A percentile compares a stretch with the other conserved stretches of the same genome.
phyloP scores from a whole-genome alignment of 371 early-diverging fungal species.

The Chytridium lagenaria region DNA sequence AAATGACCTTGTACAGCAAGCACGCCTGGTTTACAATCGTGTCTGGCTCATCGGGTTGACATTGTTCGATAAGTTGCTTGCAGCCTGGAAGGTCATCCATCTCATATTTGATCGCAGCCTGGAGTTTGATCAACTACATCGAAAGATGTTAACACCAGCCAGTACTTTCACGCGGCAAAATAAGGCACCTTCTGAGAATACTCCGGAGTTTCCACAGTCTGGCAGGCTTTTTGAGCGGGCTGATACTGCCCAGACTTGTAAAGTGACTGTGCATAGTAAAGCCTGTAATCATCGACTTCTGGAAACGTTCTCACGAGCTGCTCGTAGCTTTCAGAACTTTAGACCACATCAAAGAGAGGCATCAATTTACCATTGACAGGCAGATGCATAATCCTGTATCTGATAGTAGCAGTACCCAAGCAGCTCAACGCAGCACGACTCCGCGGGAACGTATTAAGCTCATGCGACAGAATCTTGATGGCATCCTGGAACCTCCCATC shows the following conservation, averaged over 20 bases:
- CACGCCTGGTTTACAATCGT: slow-evolving; percentile 59
- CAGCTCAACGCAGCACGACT: slow-evolving; percentile 54
- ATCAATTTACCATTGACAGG: slow-evolving; percentile 48
- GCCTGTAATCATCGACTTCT: slow-evolving; percentile 53
- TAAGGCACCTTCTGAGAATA: slow-evolving; percentile 43
- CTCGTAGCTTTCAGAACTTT: slow-evolving; percentile 52
- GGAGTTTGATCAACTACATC: slow-evolving; percentile 53
- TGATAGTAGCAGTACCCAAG: slow-evolving; percentile 60
- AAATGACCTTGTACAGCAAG: slow-evolving; percentile 52
- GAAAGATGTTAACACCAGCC: background rate
- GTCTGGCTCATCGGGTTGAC: slow-evolving; percentile 53
- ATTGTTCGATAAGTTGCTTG: slow-evolving; percentile 53
- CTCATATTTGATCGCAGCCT: slow-evolving; percentile 61
- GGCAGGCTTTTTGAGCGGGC: slow-evolving; percentile 55
- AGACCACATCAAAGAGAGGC: background rate
- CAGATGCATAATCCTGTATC: slow-evolving; percentile 53
- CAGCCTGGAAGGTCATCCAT: slow-evolving; percentile 56
- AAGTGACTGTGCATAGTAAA: slow-evolving; percentile 60
- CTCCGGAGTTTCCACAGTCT: slow-evolving; percentile 48
- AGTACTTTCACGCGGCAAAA: background rate
- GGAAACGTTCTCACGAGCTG: slow-evolving; percentile 53
- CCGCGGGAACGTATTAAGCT: slow-evolving; percentile 43
- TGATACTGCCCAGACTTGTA: slow-evolving; percentile 58
- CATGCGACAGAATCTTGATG: slow-evolving; percentile 54
- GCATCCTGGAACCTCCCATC: slow-evolving; percentile 55